phyloP scores from a whole-genome alignment of 2,329 filamentous ascomycete genomes.

The Trichoderma harzianum region DNA sequence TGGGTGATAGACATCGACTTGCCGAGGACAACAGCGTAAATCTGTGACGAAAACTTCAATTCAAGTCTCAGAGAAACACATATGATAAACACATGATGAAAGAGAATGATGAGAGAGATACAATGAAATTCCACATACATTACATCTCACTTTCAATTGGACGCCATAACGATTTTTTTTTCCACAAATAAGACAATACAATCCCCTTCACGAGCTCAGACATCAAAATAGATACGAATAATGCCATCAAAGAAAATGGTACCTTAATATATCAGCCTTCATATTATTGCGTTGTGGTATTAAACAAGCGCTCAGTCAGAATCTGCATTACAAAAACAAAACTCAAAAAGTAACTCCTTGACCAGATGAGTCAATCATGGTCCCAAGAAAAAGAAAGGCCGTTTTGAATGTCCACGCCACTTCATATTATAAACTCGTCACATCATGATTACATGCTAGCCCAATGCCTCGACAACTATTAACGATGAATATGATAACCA shows the following conservation, averaged over 20 bases:
- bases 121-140: neutral
- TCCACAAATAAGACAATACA: neutral
- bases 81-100: neutral
- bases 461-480: slow-evolving; percentile 1
- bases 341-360: neutral
- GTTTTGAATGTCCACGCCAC: neutral
- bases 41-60: neutral
- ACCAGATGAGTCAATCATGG: neutral
- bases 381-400: neutral
- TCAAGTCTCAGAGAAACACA: too few species aligned
- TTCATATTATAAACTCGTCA: slow-evolving; percentile 9
- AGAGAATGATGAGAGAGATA: neutral
- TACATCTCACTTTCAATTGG: neutral
- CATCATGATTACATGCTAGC: slow-evolving; percentile 17
- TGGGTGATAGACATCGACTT: slow-evolving; percentile 54
- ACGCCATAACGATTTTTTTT: neutral
- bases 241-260: neutral
- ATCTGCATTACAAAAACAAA: neutral
- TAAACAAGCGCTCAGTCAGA: neutral
- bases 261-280: neutral
- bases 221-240: neutral
- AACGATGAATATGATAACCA: neutral
- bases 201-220: neutral
- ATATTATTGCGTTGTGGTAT: neutral
- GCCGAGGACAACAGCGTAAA: slow-evolving; percentile 14